Evolutionary conservation across 352 stramenopile genomes (phyloP).

Genomic region (Pythium grandisporangium): DNA sequence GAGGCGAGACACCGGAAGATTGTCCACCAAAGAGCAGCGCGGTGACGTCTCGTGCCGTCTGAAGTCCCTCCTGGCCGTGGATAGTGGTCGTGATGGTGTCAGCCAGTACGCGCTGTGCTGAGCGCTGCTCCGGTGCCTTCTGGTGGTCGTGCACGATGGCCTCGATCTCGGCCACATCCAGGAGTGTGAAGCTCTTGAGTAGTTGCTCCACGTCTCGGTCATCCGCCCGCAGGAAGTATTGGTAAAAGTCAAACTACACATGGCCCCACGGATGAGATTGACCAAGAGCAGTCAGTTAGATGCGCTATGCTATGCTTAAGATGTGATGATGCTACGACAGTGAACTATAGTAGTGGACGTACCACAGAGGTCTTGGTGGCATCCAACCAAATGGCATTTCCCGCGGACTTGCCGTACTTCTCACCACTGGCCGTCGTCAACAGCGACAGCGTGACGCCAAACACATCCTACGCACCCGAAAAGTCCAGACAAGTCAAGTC

Average conservation of each 20-base stretch:
- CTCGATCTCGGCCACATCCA: constrained; percentile 90
- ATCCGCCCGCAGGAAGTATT: constrained; percentile 86
- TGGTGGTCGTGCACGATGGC: constrained; percentile 76
- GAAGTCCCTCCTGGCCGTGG: constrained; percentile 85
- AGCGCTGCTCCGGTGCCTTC: constrained; percentile 72
- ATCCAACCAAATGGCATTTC: constrained; percentile 98
- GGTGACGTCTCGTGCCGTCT: constrained; percentile 48
- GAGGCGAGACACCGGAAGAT: constrained; percentile 17
- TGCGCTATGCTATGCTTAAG: too few relatives aligned
- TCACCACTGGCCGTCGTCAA: constrained; percentile 96
- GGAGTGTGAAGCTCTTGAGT: constrained; percentile 97
- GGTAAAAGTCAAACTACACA: constrained; percentile 88
- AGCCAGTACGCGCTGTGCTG: constrained; percentile 57
- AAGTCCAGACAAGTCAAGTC: too few relatives aligned
- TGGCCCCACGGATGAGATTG: too few relatives aligned
- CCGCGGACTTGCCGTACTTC: constrained; percentile 99
- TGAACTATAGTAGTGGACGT: constrained; percentile 30
- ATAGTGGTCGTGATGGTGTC: constrained; percentile 89
- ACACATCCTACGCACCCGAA: constrained; percentile 54
- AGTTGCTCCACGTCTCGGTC: constrained; percentile 93
- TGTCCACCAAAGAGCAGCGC: constrained; percentile 61
- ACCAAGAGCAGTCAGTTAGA: constrained; percentile 2
- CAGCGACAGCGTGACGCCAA: constrained; percentile 94
- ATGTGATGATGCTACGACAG: background rate
- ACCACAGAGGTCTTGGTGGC: constrained; percentile 89